These are phyloP conservation scores for Alnus rubra DNA, from an alignment of 306 rosid species.

Conservation along the genomic window DNA sequence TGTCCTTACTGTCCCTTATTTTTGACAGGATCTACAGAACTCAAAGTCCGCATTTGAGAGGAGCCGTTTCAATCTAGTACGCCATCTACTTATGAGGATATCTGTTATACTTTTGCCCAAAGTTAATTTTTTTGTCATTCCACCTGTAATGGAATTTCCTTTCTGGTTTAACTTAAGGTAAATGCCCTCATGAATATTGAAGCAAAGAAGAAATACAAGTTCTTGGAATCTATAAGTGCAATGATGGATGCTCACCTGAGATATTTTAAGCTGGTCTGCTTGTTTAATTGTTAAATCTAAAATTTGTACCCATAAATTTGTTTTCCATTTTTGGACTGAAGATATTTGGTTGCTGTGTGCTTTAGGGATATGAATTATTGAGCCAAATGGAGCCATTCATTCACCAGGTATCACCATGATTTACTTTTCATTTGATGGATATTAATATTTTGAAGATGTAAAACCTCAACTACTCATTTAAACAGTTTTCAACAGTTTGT, in stretches of 20 bases:
- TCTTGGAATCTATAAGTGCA: constrained; percentile 96
- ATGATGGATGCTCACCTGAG: constrained; percentile 98
- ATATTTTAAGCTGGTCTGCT: constrained; percentile 93
- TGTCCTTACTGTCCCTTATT: constrained; percentile 25
- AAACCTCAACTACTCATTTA: not conserved
- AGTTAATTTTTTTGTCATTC: constrained; percentile 24
- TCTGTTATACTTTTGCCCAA: constrained; percentile 10
- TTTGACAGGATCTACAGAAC: constrained; percentile 82
- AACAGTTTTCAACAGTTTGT: not conserved
- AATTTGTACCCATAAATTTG: constrained; percentile 26
- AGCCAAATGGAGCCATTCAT: constrained; percentile 96
- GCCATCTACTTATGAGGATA: constrained; percentile 40
- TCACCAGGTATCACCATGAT: constrained; percentile 73
- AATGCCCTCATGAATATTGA: constrained; percentile 85
- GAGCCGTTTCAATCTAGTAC: constrained; percentile 97
- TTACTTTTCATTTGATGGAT: constrained; percentile 17
- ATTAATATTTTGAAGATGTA: constrained; percentile 6
- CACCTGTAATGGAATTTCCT: constrained; percentile 40
- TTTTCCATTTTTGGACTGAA: constrained; percentile 30
- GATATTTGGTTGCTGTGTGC: constrained; percentile 31
- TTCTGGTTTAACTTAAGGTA: constrained; percentile 81
- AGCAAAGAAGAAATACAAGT: constrained; percentile 92
- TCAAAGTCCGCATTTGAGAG: constrained; percentile 94
- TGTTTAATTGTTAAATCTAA: constrained; percentile 23
- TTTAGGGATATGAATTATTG: constrained; percentile 81